Base-by-base conservation (phyloP, 441 rosid genomes). In the Bocquillonia castaneifolia region DNA sequence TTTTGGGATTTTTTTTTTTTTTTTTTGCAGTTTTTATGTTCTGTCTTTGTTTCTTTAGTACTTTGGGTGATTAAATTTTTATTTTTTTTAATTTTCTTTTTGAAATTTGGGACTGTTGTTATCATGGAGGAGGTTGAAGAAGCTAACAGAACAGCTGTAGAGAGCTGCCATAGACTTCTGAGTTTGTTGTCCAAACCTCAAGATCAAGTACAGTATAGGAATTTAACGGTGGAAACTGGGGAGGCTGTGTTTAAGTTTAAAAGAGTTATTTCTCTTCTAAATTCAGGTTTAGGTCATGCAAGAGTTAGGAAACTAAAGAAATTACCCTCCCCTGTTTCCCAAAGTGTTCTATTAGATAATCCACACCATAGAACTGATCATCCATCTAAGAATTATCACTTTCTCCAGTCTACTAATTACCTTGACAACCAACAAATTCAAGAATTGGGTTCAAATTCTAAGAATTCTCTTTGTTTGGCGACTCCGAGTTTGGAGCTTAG, bases 101-200 rank as follows among this genome's bases (percentile, higher is more conserved):
- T 31, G 48, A 64, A 55, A 61, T 58, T 39, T 31, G 32, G 70
- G 44, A 18, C 66, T 66, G 66, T 71, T 20, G 88, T 93, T 66
- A 71, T 68, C 17, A 93, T 93, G 99, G 96, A 93, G 75, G 96
- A 82, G 79, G 89, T 91, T 68, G 99, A 89, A 76, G 90, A 83
- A 76, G 89, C 92, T 32, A 93, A 85, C 80, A 88, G 79, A 77
- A 85, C 79, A 69, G 97, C 97, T 69, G 87, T 88, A 56, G 82
- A 83, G 80, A 84, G 89, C 69, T 88, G 88, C 75, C 83, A 84
- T 70, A 81, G 83, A 76, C 85, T 84, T 72, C 61, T 88, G 61
- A 79, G 69, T 72, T 74, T 86, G 61, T 59, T 93, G 28, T 73
- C 78, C 67, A 85, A 81, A 73, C 86, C 88, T 42, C 84, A 81